These are phyloP conservation scores for Solanum pinnatisectum DNA, from an alignment of 257 asterid species.

Conservation along the genomic window DNA sequence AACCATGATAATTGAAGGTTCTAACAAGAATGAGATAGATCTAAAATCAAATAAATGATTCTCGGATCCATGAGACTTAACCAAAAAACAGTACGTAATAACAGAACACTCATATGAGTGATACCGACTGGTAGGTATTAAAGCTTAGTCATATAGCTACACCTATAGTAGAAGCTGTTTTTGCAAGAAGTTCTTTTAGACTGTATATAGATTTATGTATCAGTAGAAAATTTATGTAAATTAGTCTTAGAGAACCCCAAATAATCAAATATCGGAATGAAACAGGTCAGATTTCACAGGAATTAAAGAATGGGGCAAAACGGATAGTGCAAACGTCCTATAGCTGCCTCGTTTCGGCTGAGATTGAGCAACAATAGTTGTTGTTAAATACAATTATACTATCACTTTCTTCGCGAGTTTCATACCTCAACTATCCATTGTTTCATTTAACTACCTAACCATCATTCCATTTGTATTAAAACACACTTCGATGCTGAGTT, in stretches of 20 bases:
- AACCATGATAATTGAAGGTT: background rate
- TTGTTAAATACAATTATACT: background rate
- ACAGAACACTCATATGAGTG: no score
- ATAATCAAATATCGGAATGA: background rate
- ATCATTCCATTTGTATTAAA: no score
- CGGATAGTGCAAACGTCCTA: background rate
- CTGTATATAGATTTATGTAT: background rate
- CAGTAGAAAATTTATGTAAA: background rate
- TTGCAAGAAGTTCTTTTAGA: background rate
- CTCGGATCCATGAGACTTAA: background rate
- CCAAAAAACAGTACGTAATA: background rate
- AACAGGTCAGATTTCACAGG: background rate
- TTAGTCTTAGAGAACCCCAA: background rate
- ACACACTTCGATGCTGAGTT: no score
- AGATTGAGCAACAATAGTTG: background rate
- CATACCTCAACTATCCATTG: no score
- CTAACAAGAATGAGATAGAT: background rate
- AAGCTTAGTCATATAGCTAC: background rate
- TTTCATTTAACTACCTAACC: no score
- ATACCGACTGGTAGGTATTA: background rate
- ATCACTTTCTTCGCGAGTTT: no score
- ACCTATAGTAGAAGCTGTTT: background rate
- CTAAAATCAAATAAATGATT: background rate
- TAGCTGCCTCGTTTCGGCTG: background rate
- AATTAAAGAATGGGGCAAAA: background rate